Conservation (phyloP, 164 flowering plant species). For the Pachysandra terminalis region DNA sequence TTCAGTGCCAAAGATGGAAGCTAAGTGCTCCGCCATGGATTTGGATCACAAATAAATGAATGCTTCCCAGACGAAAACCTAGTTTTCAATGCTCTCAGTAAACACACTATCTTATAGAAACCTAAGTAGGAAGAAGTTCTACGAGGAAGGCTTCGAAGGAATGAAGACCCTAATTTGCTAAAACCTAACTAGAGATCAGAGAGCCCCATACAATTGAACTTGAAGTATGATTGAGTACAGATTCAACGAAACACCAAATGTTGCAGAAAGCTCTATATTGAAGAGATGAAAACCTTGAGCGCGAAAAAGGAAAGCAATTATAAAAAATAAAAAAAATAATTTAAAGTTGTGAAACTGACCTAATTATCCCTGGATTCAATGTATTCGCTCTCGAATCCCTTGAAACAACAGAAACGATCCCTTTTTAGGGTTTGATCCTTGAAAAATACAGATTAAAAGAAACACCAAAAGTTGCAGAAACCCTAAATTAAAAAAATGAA, state of each 20-base stretch:
- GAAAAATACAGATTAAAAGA: too few relatives aligned
- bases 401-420: neutral
- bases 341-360: neutral
- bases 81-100: neutral
- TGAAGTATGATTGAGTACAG: neutral
- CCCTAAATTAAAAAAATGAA: too few relatives aligned
- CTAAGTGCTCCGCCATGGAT: constrained; percentile 45
- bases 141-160: too few relatives aligned
- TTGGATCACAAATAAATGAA: neutral
- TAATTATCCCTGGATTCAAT: neutral
- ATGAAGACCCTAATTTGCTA: neutral
- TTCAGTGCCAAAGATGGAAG: constrained; percentile 51
- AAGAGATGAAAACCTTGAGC: too few relatives aligned
- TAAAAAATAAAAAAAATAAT: too few relatives aligned
- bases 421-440: too few relatives aligned
- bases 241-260: neutral
- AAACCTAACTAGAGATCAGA: neutral
- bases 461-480: too few relatives aligned
- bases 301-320: too few relatives aligned
- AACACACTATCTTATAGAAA: neutral
- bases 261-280: neutral
- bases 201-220: neutral
- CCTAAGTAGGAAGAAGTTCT: neutral
- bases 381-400: neutral
- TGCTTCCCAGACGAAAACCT: neutral